These are phyloP conservation scores for Phycomyces blakesleeanus DNA, from an alignment of 192 early-diverging fungal species.

Conservation along the genomic window DNA sequence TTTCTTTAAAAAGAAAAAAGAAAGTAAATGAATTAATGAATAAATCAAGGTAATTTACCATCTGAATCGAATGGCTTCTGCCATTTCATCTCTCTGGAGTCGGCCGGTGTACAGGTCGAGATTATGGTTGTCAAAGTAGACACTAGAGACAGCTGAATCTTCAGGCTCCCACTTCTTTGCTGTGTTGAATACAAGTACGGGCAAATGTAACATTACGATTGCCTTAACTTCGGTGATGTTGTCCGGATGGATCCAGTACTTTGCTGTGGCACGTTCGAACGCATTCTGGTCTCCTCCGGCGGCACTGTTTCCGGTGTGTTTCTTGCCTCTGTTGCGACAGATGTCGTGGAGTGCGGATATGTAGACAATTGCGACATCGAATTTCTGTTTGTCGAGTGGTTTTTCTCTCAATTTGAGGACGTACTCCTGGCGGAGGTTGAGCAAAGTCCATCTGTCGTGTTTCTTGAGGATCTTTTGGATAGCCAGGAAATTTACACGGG, in stretches of 20 bases:
- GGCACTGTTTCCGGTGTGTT: slow-evolving; percentile 22
- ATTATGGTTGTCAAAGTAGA: slow-evolving; percentile 91
- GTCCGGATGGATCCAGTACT: slow-evolving; percentile 97
- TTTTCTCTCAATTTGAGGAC: slow-evolving; percentile 36
- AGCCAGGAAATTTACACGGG: slow-evolving; percentile 79
- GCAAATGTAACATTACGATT: slow-evolving; percentile 85
- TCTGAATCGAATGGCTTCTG: slow-evolving; percentile 86
- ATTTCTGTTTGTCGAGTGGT: slow-evolving; percentile 81
- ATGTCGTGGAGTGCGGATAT: slow-evolving; percentile 81
- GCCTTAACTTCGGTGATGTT: slow-evolving; percentile 95
- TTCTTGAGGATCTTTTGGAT: slow-evolving; percentile 96
- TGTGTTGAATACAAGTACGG: slow-evolving; percentile 77
- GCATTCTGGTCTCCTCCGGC: slow-evolving; percentile 34
- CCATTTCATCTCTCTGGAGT: slow-evolving; percentile 85
- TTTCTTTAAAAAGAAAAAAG: not conserved
- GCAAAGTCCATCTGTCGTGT: slow-evolving; percentile 69
- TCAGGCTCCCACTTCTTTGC: slow-evolving; percentile 63
- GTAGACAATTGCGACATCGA: slow-evolving; percentile 84
- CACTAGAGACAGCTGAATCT: slow-evolving; percentile 87
- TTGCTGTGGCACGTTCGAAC: slow-evolving; percentile 84
- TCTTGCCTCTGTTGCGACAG: slow-evolving; percentile 48
- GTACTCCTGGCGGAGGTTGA: slow-evolving; percentile 21
- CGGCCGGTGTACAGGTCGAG: slow-evolving; percentile 91
- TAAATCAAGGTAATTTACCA: too few relatives aligned
- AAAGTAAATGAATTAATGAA: too few relatives aligned